Percentiles rank a stretch among this genome's conserved stretches.
Conservation (phyloP, 2,329 filamentous ascomycete genomes). For the Aspergillus sp. region DNA sequence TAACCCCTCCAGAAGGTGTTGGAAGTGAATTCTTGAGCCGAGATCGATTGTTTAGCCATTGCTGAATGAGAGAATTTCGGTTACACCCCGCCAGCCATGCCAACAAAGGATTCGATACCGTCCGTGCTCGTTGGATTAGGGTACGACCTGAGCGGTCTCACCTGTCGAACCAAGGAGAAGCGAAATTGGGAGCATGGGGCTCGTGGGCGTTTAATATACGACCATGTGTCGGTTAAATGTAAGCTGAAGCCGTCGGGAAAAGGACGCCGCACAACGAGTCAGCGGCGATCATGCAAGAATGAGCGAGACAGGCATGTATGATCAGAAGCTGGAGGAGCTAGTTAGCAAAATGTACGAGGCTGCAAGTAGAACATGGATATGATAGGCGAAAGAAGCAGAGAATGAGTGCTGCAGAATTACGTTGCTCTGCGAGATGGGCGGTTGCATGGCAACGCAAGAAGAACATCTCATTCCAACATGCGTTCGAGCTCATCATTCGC, state of each 20-base stretch:
- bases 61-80: background rate
- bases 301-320: background rate
- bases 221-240: slow-evolving; percentile 3
- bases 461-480: background rate
- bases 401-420: background rate
- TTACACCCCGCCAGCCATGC: background rate
- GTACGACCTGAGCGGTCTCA: background rate
- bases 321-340: background rate
- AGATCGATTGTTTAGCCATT: background rate
- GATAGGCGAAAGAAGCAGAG: slow-evolving; percentile 1
- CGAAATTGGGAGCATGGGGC: background rate
- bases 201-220: slow-evolving; percentile 7
- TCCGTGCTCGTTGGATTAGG: slow-evolving; percentile 2
- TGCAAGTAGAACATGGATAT: background rate
- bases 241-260: background rate
- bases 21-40: background rate
- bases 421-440: slow-evolving; percentile 1
- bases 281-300: background rate
- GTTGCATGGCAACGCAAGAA: slow-evolving; percentile 8
- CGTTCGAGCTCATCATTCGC: background rate
- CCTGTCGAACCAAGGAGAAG: background rate
- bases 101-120: slow-evolving; percentile 2
- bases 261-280: slow-evolving; percentile 1
- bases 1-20: background rate
- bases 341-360: background rate